These are phyloP conservation scores for Capronia americana DNA, from an alignment of 2,329 filamentous ascomycete genomes.

Conservation along the genomic window DNA sequence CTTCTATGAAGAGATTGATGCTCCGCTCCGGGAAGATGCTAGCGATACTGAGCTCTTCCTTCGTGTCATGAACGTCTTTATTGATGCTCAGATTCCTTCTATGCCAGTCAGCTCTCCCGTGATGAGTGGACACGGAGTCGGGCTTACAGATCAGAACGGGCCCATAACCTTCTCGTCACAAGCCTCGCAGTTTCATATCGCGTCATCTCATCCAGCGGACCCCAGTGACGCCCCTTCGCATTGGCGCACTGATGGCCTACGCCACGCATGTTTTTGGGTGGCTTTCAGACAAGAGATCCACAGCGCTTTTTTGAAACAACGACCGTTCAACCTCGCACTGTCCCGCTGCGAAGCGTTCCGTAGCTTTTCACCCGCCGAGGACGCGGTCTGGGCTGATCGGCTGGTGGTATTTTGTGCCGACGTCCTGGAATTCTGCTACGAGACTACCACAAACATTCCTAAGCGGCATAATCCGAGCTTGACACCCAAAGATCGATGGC, in stretches of 20 bases:
- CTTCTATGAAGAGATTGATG: slow-evolving; percentile 52
- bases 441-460: slow-evolving; percentile 26
- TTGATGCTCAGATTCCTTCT: slow-evolving; percentile 35
- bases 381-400: slow-evolving; percentile 58
- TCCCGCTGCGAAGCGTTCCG: slow-evolving; percentile 48
- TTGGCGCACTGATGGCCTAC: slow-evolving; percentile 43
- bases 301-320: slow-evolving; percentile 52
- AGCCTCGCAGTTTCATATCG: slow-evolving; percentile 45
- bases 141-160: background rate
- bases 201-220: slow-evolving; percentile 2
- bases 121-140: slow-evolving; percentile 22
- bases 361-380: slow-evolving; percentile 44
- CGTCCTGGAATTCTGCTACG: slow-evolving; percentile 67
- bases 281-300: slow-evolving; percentile 59
- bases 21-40: slow-evolving; percentile 33
- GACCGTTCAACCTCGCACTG: slow-evolving; percentile 48
- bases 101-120: slow-evolving; percentile 22
- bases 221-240: slow-evolving; percentile 8
- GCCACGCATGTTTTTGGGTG: slow-evolving; percentile 55
- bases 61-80: slow-evolving; percentile 42
- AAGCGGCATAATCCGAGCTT: background rate
- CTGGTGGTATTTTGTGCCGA: slow-evolving; percentile 67
- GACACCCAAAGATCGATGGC: slow-evolving; percentile 57
- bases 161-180: slow-evolving; percentile 45
- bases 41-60: slow-evolving; percentile 38